phyloP scores from a whole-genome alignment of 495 filamentous ascomycete genomes.

The Hypoxylon subgilvum region DNA sequence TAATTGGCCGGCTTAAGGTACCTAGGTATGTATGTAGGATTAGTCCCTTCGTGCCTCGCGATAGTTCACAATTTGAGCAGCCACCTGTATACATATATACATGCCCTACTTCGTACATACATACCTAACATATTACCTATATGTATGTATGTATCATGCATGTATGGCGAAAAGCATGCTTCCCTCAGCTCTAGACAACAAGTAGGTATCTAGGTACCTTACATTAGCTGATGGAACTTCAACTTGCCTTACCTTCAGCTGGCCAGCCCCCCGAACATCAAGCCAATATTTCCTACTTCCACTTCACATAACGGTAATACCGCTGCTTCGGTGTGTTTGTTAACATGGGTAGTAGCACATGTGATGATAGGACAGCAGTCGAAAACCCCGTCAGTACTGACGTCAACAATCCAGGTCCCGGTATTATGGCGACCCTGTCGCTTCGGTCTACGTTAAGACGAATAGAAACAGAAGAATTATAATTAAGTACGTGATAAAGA shows the following conservation, averaged over 20 bases:
- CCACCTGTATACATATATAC: no score
- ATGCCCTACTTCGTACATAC: no score
- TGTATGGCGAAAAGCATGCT: no score
- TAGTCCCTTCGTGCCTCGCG: conserved; percentile 12
- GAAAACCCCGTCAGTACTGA: background rate
- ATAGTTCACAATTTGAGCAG: conserved; percentile 24
- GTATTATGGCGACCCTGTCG: background rate
- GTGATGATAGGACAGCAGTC: background rate
- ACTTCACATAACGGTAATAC: no score
- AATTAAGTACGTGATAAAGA: background rate
- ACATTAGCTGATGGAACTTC: background rate
- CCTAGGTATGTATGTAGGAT: no score
- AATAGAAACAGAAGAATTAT: background rate
- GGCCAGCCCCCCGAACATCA: conserved; percentile 38
- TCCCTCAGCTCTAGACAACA: conserved; percentile 26
- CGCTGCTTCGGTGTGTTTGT: background rate
- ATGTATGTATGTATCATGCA: no score
- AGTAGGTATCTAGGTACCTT: conserved; percentile 2
- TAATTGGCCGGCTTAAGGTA: conserved; percentile 23
- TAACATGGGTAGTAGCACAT: background rate
- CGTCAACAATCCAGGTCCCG: background rate
- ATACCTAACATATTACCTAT: no score
- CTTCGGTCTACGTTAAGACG: background rate
- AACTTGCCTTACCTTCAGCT: conserved; percentile 46
- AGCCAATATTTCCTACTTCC: no score